Conservation (phyloP, 306 rosid genomes). For the Leucaena leucocephala region DNA sequence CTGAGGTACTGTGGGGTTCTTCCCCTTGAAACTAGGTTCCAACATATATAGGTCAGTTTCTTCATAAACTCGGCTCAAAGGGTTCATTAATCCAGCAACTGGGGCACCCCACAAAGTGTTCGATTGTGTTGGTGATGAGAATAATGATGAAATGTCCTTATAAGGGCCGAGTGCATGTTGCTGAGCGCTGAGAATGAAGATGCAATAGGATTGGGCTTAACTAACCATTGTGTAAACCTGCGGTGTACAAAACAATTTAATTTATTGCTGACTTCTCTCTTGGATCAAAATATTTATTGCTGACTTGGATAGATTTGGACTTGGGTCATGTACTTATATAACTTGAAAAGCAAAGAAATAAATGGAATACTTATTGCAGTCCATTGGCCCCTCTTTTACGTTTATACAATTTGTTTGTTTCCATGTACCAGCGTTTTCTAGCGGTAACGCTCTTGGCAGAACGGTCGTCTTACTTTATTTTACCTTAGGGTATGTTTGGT, state of each 20-base stretch:
- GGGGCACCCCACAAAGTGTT: neutral
- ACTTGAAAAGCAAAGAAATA: constrained; percentile 1
- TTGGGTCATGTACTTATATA: neutral
- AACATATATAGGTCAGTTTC: neutral
- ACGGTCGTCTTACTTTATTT: neutral
- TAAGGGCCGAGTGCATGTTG: too few relatives aligned
- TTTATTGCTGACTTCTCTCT: neutral
- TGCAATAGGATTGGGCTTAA: neutral
- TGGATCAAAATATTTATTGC: too few relatives aligned
- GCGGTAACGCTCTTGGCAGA: neutral
- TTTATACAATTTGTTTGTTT: neutral
- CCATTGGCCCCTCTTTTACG: neutral
- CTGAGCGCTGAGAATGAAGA: neutral
- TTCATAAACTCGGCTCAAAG: neutral
- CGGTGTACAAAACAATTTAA: neutral
- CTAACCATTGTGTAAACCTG: neutral
- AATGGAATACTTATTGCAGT: neutral
- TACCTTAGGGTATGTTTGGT: too few relatives aligned
- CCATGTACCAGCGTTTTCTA: neutral
- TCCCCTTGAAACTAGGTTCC: constrained; percentile 40
- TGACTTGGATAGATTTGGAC: neutral
- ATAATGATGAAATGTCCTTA: neutral
- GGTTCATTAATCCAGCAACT: neutral
- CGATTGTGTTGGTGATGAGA: neutral
- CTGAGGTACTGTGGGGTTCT: constrained; percentile 73